Conservation (phyloP, 2,329 filamentous ascomycete species). For the Pyrenophora teres region DNA sequence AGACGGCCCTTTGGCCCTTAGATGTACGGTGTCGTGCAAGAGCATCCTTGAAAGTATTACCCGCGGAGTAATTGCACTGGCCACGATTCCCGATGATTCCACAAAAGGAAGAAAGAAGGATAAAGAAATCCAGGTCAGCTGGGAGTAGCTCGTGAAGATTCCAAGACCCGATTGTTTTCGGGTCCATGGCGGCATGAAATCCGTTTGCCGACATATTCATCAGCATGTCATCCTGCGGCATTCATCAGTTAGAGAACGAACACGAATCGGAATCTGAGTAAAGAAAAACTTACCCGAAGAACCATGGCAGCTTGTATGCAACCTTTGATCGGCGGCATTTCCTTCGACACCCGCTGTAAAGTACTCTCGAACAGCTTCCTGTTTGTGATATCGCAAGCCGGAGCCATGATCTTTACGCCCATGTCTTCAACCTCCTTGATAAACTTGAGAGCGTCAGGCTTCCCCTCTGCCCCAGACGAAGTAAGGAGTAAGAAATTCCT, state of each 20-base stretch:
- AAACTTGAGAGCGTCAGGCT: conserved; percentile 17
- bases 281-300: too few relatives aligned
- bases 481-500: conserved; percentile 27
- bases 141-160: conserved; percentile 26
- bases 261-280: too few relatives aligned
- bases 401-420: conserved; percentile 21
- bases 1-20: conserved; percentile 8
- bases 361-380: conserved; percentile 15
- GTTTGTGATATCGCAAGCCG: conserved; percentile 24
- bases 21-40: conserved; percentile 9
- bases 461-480: conserved; percentile 22
- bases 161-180: conserved; percentile 20
- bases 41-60: conserved; percentile 14
- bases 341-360: conserved; percentile 7
- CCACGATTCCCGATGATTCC: conserved; percentile 21
- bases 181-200: conserved; percentile 1
- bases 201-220: conserved; percentile 6
- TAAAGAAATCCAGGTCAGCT: conserved; percentile 19
- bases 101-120: conserved; percentile 23
- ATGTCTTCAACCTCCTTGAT: conserved; percentile 17
- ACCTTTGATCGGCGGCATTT: conserved; percentile 23
- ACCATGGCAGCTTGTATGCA: conserved; percentile 24
- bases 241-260: too few relatives aligned
- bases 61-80: conserved; percentile 30
- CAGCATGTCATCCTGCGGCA: conserved; percentile 6